Percentiles rank a stretch among this genome's conserved stretches.
Evolutionary conservation across 495 filamentous ascomycete species (phyloP).

Genomic region (Aspergillus saccharolyticus): DNA sequence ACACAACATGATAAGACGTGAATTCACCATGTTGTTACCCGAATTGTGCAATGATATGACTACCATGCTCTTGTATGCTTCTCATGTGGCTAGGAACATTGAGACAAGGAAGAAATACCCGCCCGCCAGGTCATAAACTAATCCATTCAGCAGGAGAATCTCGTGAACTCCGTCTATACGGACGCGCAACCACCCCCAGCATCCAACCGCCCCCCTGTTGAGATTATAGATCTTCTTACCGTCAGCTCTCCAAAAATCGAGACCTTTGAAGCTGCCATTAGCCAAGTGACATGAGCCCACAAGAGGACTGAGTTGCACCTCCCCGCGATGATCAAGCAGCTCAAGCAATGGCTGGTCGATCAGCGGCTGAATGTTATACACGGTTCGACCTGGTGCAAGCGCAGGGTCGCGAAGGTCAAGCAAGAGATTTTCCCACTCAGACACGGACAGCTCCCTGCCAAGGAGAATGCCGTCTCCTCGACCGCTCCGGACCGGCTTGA

Average conservation of each 20-base stretch:
- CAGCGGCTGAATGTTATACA: constrained; percentile 22
- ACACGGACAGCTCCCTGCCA: constrained; percentile 24
- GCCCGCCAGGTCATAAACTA: too few species aligned
- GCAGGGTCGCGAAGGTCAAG: constrained; percentile 8
- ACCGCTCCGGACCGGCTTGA: constrained; percentile 30
- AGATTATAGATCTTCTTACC: constrained; percentile 10
- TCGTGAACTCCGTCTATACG: neutral
- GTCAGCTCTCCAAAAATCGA: constrained; percentile 13
- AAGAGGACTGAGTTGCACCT: constrained; percentile 1
- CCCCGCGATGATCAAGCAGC: constrained; percentile 6
- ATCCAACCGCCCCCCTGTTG: neutral
- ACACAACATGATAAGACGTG: too few species aligned
- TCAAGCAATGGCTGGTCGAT: constrained; percentile 16
- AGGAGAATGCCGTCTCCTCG: constrained; percentile 33
- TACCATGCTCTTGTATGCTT: too few species aligned
- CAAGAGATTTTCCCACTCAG: constrained; percentile 18
- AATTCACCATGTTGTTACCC: too few species aligned
- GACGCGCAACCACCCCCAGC: neutral
- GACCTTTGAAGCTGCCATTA: constrained; percentile 17
- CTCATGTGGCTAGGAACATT: too few species aligned
- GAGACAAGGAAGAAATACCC: too few species aligned
- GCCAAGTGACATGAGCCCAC: constrained; percentile 20
- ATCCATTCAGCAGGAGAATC: too few species aligned
- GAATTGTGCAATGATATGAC: too few species aligned
- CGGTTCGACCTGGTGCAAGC: constrained; percentile 1